Evolutionary conservation across 345 rosid genomes (phyloP).

Genomic region (Lepidium sativum): DNA sequence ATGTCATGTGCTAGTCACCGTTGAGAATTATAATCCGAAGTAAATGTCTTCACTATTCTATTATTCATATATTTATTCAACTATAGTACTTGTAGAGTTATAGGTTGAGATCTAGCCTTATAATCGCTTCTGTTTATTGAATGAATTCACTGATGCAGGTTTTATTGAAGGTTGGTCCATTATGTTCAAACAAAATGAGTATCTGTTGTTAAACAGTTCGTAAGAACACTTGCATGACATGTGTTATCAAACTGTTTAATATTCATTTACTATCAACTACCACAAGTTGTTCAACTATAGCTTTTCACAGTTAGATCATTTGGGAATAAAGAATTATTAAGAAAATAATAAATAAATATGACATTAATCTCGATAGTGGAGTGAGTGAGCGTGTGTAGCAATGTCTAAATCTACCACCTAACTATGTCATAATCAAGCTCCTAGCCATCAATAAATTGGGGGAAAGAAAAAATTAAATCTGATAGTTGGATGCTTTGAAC

Average conservation of each 20-base stretch:
- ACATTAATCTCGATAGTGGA: constrained; percentile 10
- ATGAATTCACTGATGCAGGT: background rate
- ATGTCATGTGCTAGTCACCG: too few species aligned
- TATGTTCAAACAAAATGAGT: background rate
- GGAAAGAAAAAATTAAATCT: background rate
- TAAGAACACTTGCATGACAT: background rate
- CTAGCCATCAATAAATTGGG: too few species aligned
- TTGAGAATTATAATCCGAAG: too few species aligned
- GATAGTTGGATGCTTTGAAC: constrained; percentile 17
- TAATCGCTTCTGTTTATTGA: background rate
- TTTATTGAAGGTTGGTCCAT: background rate
- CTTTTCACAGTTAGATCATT: background rate
- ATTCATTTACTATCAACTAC: background rate
- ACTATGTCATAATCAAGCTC: too few species aligned
- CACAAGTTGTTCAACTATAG: background rate
- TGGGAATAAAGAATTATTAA: background rate
- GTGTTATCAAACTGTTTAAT: background rate
- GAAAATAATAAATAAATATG: background rate
- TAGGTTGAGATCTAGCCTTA: background rate
- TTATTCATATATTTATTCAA: background rate
- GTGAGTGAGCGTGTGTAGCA: background rate
- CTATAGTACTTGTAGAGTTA: background rate
- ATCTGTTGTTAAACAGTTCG: background rate
- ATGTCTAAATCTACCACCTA: too few species aligned
- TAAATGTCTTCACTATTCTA: too few species aligned